Base-by-base conservation (phyloP, 148 eudicot genomes). In the Diospyros lotus region DNA sequence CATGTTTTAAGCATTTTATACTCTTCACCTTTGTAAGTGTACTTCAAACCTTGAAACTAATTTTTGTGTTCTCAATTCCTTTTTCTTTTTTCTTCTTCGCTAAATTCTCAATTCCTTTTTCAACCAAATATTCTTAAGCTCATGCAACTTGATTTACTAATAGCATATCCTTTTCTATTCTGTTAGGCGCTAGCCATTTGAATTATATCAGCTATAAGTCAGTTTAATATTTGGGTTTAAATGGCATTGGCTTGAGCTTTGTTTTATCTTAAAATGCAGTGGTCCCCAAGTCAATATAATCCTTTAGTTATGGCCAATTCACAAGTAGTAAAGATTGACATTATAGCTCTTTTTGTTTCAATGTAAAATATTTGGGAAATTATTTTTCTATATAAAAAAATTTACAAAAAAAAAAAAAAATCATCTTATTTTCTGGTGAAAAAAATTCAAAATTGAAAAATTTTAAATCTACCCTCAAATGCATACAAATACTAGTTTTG, bases 1-100 rank as follows among this genome's bases (percentile, higher is more conserved):
- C 98, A 74, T 95, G 98, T 83, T 95, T 95, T 90, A 95, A 95
- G 88, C 98, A 95, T 82, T 95, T 95, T 76, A 92, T 95, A 76
- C 83, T 95, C 28, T 95, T 92, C 73, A 92, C 96, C 69, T 90
- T 88, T 79, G 98, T 95, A 88, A 95, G 97, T 84, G 55, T 81
- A 45, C 76, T 75, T 73, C 14, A 76, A 65, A 56, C 44, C 17
- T 9, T 9, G 5, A 5, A 63, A 42, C 14, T 58, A n/a, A 15
- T 46, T 17, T 28, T 44, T 41, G 18, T 70, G 1, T 48, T n/a
- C 3, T 52, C 7, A 28, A 5, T 9, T 58, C 52, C n/a, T 40
- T 13, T 51, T 61, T 9, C 64, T 10, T 6, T 3, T 3, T 6
- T 56, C 3, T 10, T 56, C 8, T 48, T 48, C 4, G 1, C 53